Evolutionary conservation across 805 yeast species (phyloP), one percentile per base, ranked within the genome.

Genomic region (Brettanomyces sp.): DNA sequence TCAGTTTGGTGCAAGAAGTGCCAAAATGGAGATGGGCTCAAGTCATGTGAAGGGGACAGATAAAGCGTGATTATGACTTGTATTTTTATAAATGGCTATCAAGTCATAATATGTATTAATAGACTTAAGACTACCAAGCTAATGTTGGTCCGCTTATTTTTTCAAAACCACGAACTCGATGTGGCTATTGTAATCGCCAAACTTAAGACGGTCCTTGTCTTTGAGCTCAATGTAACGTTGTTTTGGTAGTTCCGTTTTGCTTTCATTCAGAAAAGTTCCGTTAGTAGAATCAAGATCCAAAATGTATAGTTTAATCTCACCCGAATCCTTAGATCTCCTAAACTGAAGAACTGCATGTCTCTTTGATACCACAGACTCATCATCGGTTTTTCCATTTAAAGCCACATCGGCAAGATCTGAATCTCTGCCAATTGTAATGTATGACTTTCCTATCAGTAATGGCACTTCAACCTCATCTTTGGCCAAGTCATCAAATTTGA

Each of bases 1-100:
- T 49, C 99, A 93, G 59, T 93, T 93, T 63, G 99, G 99, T 0
- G 86, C 98, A 0, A 81, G 85, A 51, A 83, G 95, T 58, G 99
- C 99, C 1, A 95, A 91, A 62, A 79, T 93, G 82, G 90, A 85
- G 50, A 72, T 79, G 3, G 91, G 91, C 1, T 77, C 83, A 39
- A 82, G 90, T 4, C 83, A 79, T 53, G 69, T 76, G 37, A 83
- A 80, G 55, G 98, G 98, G 0, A 84, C 90, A 0, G 93, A 83
- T 55, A 2, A 33, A 35, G 22, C 37, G 3, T 35, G 14, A 35
- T 8, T 35, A 8, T 35, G 6, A 12, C 8, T 6, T 12, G 22
- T 18, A 6, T 3, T 18, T 12, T n/a, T 35, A 12, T 35, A 35
- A 7, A 35, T 12, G 18, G 32, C 21, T 13, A 8, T 11, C 7